phyloP scores from a whole-genome alignment of 768 basidiomycete species.

The Leccinum boreale region DNA sequence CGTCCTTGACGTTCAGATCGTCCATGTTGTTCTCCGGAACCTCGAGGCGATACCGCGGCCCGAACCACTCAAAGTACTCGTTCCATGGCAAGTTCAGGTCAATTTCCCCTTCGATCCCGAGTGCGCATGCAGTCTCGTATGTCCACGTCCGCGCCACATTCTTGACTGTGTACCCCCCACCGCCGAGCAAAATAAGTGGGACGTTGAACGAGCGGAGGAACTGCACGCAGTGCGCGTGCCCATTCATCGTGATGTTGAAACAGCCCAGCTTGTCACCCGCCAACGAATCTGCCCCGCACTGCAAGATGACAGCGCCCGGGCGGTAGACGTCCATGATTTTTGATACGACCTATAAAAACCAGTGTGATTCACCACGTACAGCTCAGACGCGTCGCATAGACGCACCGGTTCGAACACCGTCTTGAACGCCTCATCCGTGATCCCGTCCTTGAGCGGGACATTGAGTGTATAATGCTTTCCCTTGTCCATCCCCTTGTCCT shows the following conservation, averaged over 20 bases:
- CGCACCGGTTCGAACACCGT: slow-evolving; percentile 91
- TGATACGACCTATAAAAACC: slow-evolving; percentile 63
- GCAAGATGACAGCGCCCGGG: slow-evolving; percentile 85
- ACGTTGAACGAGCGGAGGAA: slow-evolving; percentile 80
- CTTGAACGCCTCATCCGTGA: slow-evolving; percentile 84
- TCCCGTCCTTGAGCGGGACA: slow-evolving; percentile 90
- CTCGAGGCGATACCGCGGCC: slow-evolving; percentile 89
- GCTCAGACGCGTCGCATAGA: neutral
- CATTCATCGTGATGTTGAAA: slow-evolving; percentile 94
- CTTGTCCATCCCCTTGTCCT: slow-evolving; percentile 79
- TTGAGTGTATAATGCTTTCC: slow-evolving; percentile 91
- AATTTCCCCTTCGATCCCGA: slow-evolving; percentile 79
- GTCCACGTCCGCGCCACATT: slow-evolving; percentile 89
- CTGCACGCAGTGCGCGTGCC: slow-evolving; percentile 88
- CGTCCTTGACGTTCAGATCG: slow-evolving; percentile 80
- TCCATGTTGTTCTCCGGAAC: slow-evolving; percentile 94
- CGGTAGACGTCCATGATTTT: slow-evolving; percentile 85
- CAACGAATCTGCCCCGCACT: slow-evolving; percentile 95
- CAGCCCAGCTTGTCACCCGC: slow-evolving; percentile 94
- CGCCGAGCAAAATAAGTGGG: slow-evolving; percentile 89
- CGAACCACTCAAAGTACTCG: slow-evolving; percentile 96
- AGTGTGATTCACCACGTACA: neutral
- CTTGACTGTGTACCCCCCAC: slow-evolving; percentile 96
- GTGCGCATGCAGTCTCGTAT: slow-evolving; percentile 92
- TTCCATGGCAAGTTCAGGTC: slow-evolving; percentile 81